These are phyloP conservation scores for Adansonia madagascariensis DNA, from an alignment of 441 rosid genomes.

Conservation along the genomic window DNA sequence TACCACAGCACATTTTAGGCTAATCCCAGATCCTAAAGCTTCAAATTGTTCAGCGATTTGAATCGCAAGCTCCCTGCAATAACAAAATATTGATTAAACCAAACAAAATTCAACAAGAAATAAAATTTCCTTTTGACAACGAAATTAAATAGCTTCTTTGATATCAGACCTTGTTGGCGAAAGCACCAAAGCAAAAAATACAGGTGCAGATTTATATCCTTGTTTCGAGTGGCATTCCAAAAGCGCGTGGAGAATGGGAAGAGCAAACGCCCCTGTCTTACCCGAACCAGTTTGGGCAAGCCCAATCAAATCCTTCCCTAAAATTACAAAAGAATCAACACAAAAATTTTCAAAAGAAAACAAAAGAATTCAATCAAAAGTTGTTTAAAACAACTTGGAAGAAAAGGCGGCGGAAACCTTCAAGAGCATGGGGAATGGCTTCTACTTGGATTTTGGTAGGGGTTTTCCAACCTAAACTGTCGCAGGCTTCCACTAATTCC, in stretches of 20 bases:
- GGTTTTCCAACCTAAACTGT: constrained; percentile 65
- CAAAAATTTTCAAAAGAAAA: neutral
- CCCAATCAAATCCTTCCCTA: constrained; percentile 93
- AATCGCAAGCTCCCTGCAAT: constrained; percentile 82
- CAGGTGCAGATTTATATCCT: constrained; percentile 59
- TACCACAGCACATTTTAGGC: constrained; percentile 85
- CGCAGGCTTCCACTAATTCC: constrained; percentile 75
- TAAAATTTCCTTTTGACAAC: neutral
- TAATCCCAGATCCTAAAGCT: constrained; percentile 81
- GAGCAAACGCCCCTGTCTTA: constrained; percentile 94
- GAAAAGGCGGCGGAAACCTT: constrained; percentile 41
- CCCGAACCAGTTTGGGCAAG: constrained; percentile 98
- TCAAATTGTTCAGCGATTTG: constrained; percentile 97
- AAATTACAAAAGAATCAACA: constrained; percentile 14
- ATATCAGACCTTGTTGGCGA: constrained; percentile 79
- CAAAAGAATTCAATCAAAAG: neutral
- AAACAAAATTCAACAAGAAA: neutral
- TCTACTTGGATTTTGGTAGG: constrained; percentile 87
- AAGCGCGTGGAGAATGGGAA: constrained; percentile 85
- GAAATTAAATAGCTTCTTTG: neutral
- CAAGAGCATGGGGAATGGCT: constrained; percentile 82
- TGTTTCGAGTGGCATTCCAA: constrained; percentile 60
- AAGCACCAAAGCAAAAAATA: constrained; percentile 87
- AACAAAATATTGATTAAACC: neutral
- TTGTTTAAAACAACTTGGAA: neutral